Evolutionary conservation across 1,139 yeast species (phyloP), one percentile per base, ranked within the genome.

Genomic region (Scheffersomyces quercinus): DNA sequence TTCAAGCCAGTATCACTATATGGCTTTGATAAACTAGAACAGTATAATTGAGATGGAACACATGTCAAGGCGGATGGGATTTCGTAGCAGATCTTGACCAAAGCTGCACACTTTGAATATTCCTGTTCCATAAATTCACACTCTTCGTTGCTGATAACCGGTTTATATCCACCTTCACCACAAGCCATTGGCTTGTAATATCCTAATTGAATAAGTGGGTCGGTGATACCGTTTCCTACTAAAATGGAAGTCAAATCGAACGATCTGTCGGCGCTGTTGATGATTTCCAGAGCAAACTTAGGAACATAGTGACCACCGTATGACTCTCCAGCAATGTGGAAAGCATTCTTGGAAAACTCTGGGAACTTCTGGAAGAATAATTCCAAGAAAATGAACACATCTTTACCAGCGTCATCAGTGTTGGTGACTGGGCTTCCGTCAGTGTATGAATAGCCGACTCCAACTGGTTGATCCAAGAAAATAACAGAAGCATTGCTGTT

Each of bases 221-320:
- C 93, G 15, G 91, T 85, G 49, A 86, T 76, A 38, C 95, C 95
- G 64, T 87, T 87, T 33, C 96, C 96, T 54, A 87, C 86, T 57
- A 87, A 60, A 3, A 86, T 80, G 2, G 93, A 85, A 9, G 79
- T 65, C 53, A 87, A 73, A 51, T 85, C 78, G 63, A 86, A 85
- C 14, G 77, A 66, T 46, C 84, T 75, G 53, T 82, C 85, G 13
- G 79, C 78, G 58, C 81, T 81, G 48, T 68, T 72, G 47, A 84
- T 64, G 48, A 87, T 85, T 58, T 85, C 91, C 40, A 77, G 68
- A 20, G 91, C 91, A 62, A 87, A 82, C 28, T 75, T 79, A 28
- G 96, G 96, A 50, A 87, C 81, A 61, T 87, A 87, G 64, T 86
- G 93, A 35, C 95, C 95, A 28, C 88, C 95, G 57, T 87, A 87